phyloP scores from a whole-genome alignment of 1,139 yeast genomes.

The Lodderomyces orthopsilosis region DNA sequence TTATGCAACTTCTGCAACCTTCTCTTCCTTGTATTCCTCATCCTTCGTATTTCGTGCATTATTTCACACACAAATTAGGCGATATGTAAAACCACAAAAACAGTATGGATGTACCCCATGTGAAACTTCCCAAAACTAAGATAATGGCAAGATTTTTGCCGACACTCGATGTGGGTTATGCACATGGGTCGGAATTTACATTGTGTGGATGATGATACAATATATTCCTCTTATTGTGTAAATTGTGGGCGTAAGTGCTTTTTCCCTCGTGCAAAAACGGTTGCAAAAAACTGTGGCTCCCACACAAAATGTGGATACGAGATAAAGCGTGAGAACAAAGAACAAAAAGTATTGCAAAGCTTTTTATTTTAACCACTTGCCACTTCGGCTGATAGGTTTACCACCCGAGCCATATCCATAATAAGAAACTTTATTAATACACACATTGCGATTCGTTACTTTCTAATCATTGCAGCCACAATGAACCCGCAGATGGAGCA shows the following conservation, averaged over 20 bases:
- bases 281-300: conserved; percentile 1
- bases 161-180: not conserved
- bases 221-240: not conserved
- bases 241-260: not conserved
- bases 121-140: too few species aligned
- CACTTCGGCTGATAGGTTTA: not conserved
- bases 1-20: not conserved
- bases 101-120: too few species aligned
- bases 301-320: not conserved
- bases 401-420: not conserved
- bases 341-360: not conserved
- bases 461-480: not conserved
- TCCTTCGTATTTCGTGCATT: not conserved
- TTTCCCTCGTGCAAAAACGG: not conserved
- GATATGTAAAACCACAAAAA: not conserved
- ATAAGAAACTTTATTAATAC: not conserved
- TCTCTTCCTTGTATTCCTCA: not conserved
- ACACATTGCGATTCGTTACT: not conserved
- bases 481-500: not conserved
- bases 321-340: not conserved
- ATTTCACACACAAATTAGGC: not conserved
- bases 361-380: not conserved
- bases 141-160: too few species aligned
- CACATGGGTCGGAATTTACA: not conserved
- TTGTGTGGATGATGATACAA: not conserved